These are phyloP conservation scores for Coemansia sp. DNA, from an alignment of 192 early-diverging fungal genomes.

Conservation along the genomic window DNA sequence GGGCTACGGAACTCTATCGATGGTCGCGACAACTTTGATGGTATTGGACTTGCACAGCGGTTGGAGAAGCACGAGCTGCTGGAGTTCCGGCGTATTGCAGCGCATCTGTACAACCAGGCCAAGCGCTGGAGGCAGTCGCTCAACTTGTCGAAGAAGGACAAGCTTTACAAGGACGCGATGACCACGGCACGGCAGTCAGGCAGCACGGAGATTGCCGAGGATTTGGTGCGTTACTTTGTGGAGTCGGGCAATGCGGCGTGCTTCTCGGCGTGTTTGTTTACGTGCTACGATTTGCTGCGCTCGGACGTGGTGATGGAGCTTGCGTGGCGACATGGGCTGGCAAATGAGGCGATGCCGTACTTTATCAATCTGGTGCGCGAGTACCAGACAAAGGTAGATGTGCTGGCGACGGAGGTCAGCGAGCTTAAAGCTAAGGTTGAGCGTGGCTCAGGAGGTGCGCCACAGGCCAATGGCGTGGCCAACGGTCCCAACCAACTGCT, in stretches of 20 bases:
- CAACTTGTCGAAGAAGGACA: slow-evolving; percentile 92
- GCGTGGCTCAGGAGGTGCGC: slow-evolving; percentile 36
- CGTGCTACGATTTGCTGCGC: slow-evolving; percentile 92
- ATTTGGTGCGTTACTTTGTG: slow-evolving; percentile 94
- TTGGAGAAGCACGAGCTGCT: slow-evolving; percentile 95
- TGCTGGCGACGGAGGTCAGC: slow-evolving; percentile 58
- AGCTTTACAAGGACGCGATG: slow-evolving; percentile 98
- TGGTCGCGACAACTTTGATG: slow-evolving; percentile 92
- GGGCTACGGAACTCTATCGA: slow-evolving; percentile 92
- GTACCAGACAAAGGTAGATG: slow-evolving; percentile 77
- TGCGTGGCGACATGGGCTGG: slow-evolving; percentile 83
- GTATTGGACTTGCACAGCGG: slow-evolving; percentile 82
- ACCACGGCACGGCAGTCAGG: slow-evolving; percentile 92
- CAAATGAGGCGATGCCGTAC: slow-evolving; percentile 97
- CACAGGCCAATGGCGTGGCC: slow-evolving; percentile 4
- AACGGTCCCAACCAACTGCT: slow-evolving; percentile 59
- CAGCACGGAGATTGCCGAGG: slow-evolving; percentile 87
- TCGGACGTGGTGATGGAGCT: slow-evolving; percentile 95
- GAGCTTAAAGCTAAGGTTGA: slow-evolving; percentile 62
- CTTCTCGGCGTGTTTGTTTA: slow-evolving; percentile 89
- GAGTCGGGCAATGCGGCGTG: slow-evolving; percentile 87
- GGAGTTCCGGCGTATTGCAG: slow-evolving; percentile 96
- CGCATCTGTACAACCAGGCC: slow-evolving; percentile 94
- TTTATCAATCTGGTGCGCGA: slow-evolving; percentile 90
- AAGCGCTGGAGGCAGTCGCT: slow-evolving; percentile 96